phyloP scores from a whole-genome alignment of 2,329 filamentous ascomycete genomes.

The Neophaeococcomyces mojaviensis region DNA sequence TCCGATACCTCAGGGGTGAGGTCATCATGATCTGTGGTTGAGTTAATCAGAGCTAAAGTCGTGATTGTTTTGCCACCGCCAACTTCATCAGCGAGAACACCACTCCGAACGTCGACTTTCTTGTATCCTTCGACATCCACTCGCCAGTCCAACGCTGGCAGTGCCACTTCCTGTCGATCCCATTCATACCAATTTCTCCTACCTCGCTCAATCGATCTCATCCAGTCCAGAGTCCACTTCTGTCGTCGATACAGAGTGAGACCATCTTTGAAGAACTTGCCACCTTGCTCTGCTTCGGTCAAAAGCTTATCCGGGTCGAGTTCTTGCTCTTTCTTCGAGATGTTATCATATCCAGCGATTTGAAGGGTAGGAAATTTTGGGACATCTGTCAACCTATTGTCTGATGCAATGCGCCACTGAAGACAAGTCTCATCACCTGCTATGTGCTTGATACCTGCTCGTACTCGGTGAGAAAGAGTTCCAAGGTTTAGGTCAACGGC shows the following conservation, averaged over 20 bases:
- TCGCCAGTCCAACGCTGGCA: slow-evolving; percentile 48
- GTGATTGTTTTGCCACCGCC: slow-evolving; percentile 62
- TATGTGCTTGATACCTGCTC: slow-evolving; percentile 22
- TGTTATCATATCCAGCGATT: too few relatives aligned
- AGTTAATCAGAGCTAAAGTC: slow-evolving; percentile 49
- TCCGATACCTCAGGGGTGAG: slow-evolving; percentile 7
- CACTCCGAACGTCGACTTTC: slow-evolving; percentile 42
- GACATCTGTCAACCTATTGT: not conserved
- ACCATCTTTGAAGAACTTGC: too few relatives aligned
- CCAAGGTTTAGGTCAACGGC: slow-evolving; percentile 12
- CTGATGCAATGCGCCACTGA: not conserved
- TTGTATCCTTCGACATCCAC: slow-evolving; percentile 43
- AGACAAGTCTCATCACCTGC: too few relatives aligned
- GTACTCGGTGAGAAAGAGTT: slow-evolving; percentile 31
- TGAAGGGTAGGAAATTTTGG: too few relatives aligned
- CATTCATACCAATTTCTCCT: slow-evolving; percentile 40
- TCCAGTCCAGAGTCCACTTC: slow-evolving; percentile 51
- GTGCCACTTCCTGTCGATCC: slow-evolving; percentile 50
- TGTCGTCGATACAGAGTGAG: slow-evolving; percentile 41
- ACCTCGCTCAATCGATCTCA: slow-evolving; percentile 47
- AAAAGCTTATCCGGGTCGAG: too few relatives aligned
- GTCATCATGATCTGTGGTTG: slow-evolving; percentile 30
- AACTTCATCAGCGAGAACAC: slow-evolving; percentile 56
- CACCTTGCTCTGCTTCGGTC: too few relatives aligned
- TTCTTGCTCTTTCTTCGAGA: too few relatives aligned